Percentiles rank a stretch among this genome's conserved stretches.
phyloP scores from a whole-genome alignment of 371 early-diverging fungal species.

The Synchytrium microbalum region DNA sequence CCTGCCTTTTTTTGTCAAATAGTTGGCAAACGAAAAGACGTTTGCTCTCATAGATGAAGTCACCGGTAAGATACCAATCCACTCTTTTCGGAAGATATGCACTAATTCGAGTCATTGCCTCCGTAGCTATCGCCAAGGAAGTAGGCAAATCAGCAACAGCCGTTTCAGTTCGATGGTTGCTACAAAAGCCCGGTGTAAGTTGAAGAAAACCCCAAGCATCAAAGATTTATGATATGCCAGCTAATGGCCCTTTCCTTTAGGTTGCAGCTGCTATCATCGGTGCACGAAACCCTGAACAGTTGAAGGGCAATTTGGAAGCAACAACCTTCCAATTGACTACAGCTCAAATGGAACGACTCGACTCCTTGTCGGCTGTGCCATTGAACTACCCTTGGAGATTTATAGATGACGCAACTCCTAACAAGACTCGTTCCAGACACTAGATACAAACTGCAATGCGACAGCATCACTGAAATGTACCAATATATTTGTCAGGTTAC shows the following conservation, averaged over 20 bases:
- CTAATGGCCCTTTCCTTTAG: too few relatives aligned
- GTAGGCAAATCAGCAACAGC: conserved; percentile 31
- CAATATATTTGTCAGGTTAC: too few relatives aligned
- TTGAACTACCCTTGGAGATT: not conserved
- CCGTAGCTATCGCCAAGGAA: conserved; percentile 30
- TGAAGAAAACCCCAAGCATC: conserved; percentile 29
- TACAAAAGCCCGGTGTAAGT: conserved; percentile 43
- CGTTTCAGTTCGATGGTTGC: conserved; percentile 37
- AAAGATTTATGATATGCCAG: too few relatives aligned
- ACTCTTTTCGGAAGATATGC: too few relatives aligned
- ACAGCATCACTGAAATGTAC: too few relatives aligned
- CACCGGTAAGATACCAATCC: too few relatives aligned
- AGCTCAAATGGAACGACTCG: not conserved
- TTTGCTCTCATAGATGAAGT: conserved; percentile 36
- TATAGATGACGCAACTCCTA: not conserved
- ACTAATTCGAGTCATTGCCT: too few relatives aligned
- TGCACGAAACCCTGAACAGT: conserved; percentile 27
- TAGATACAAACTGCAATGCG: too few relatives aligned
- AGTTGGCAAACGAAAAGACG: conserved; percentile 17
- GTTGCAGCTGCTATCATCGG: conserved; percentile 29
- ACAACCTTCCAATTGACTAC: not conserved
- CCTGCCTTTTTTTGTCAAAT: too few relatives aligned
- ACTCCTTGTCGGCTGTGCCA: not conserved
- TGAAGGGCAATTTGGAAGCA: conserved; percentile 13
- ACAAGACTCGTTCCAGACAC: too few relatives aligned